A percentile compares a stretch with the other conserved stretches of the same genome.
Evolutionary conservation across 129 eudicot genomes (phyloP).

Genomic region (Deinandra increscens): DNA sequence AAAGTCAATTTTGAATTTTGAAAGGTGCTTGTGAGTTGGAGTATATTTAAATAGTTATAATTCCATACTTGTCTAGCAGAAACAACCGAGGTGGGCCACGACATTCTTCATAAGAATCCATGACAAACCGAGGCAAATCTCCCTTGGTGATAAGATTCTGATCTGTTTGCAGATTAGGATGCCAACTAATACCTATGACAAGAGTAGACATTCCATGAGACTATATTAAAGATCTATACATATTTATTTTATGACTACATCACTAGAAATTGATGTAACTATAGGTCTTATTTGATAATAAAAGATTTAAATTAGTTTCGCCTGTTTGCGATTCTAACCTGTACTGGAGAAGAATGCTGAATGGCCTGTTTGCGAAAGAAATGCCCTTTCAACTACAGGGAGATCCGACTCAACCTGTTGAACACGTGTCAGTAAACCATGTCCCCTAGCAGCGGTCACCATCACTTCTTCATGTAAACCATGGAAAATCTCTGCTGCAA

Average conservation of each 20-base stretch:
- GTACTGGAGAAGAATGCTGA: constrained; percentile 61
- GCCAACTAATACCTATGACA: constrained; percentile 49
- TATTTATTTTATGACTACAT: background rate
- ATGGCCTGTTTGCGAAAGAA: constrained; percentile 63
- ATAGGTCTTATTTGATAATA: background rate
- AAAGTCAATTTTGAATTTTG: background rate
- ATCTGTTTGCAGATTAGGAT: constrained; percentile 54
- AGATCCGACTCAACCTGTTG: constrained; percentile 81
- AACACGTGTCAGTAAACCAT: constrained; percentile 57
- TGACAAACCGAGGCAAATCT: constrained; percentile 82
- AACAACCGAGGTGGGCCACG: constrained; percentile 48
- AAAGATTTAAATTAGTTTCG: background rate
- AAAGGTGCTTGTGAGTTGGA: constrained; percentile 12
- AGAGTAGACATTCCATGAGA: background rate
- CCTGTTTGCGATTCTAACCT: constrained; percentile 43
- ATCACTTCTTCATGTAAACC: constrained; percentile 91
- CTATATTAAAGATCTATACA: background rate
- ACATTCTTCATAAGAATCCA: constrained; percentile 58
- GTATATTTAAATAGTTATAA: background rate
- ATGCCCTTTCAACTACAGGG: constrained; percentile 51
- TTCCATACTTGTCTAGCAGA: constrained; percentile 77
- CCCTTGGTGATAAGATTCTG: constrained; percentile 65
- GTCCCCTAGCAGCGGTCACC: constrained; percentile 91
- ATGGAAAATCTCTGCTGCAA: constrained; percentile 95
- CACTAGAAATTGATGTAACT: background rate